phyloP scores from a whole-genome alignment of 495 filamentous ascomycete genomes.

The Viridothelium virens region DNA sequence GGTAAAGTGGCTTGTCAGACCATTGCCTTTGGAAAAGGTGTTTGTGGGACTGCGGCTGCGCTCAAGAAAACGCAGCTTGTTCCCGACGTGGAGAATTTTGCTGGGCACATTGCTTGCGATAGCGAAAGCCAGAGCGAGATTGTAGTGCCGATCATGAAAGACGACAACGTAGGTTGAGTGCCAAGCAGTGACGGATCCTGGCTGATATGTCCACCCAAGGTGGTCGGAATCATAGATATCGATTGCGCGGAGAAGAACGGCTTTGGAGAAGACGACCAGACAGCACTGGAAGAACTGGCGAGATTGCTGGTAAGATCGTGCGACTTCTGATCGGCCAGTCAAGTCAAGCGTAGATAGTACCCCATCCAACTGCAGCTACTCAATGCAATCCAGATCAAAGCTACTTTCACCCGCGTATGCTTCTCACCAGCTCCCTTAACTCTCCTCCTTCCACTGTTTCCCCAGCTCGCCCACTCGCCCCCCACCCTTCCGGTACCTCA shows the following conservation, averaged over 20 bases:
- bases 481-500: constrained; percentile 76
- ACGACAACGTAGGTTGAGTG: constrained; percentile 44
- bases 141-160: constrained; percentile 69
- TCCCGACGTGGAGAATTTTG: constrained; percentile 65
- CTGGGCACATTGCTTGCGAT: constrained; percentile 90
- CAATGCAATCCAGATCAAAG: background rate
- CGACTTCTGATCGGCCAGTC: constrained; percentile 44
- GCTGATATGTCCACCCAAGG: constrained; percentile 35
- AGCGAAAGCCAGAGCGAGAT: constrained; percentile 77
- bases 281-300: constrained; percentile 62
- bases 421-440: constrained; percentile 36
- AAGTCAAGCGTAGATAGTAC: background rate
- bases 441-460: constrained; percentile 38
- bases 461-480: constrained; percentile 41
- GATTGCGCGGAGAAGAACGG: constrained; percentile 65
- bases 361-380: background rate
- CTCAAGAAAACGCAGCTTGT: constrained; percentile 61
- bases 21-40: constrained; percentile 70
- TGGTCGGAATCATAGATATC: constrained; percentile 84
- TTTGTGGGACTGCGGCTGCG: constrained; percentile 72
- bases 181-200: background rate
- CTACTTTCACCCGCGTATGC: constrained; percentile 19
- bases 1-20: constrained; percentile 84
- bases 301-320: constrained; percentile 56
- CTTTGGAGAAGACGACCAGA: constrained; percentile 69